Base-by-base conservation (phyloP, 2,329 filamentous ascomycete genomes). In the Pseudogymnoascus sp. region DNA sequence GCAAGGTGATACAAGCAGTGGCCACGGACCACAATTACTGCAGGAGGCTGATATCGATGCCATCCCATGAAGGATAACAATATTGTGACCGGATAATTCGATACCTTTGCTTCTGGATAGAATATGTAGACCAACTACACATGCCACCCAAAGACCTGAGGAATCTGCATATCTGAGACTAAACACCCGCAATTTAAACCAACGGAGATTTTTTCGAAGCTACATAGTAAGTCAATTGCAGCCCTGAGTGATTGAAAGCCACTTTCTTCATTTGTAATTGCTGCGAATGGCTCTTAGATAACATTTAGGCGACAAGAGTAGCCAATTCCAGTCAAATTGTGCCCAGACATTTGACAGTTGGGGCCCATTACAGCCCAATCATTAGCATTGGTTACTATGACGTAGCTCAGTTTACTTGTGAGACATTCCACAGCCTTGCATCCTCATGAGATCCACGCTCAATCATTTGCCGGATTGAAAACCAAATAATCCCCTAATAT, bases 361-460 rank as follows among this genome's bases (percentile, higher is more conserved):
- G 50, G 50, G 50, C n/a, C 29, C 50, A 33, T 19, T 1, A 10
- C 44, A 29, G 23, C 13, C 50, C 17, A 33, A 56, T 19, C 29
- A 33, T 19, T 33, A 0, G n/a, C 50, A 21, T 56, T 56, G 29
- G 50, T 29, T 56, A 19, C 29, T 7, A 56, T 56, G 50, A 56
- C 50, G 50, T 56, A 7, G 50, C 11, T 10, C 15, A 3, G 9
- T 10, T 56, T 33, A 56, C 33, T 33, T 19, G 42, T 26, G 50
- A 56, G 50, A 56, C 50, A 56, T 56, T 33, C 10, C 17, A 56
- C 10, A 56, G 50, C 50, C 50, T 56, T 56, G 50, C 50, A 56
- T 56, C 10, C 5, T 33, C 29, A 2, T 19, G 50, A 33, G 13
- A 56, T 15, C 29, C 10, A 19, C 26, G 10, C 7, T 11, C 29